phyloP scores from a whole-genome alignment of 1,139 yeast genomes.

The Blastobotrys apis region DNA sequence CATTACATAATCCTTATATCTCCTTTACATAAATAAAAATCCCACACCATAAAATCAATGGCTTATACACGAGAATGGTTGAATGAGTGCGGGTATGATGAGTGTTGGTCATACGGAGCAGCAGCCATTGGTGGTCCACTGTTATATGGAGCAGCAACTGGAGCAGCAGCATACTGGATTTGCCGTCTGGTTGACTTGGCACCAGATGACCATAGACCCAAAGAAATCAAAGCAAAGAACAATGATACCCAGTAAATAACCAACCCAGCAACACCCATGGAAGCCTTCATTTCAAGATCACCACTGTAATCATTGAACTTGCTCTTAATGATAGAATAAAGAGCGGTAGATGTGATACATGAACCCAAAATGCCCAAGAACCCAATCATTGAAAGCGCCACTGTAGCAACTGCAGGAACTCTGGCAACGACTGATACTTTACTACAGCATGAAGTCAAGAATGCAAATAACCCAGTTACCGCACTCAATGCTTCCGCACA shows the following conservation, averaged over 20 bases:
- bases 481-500: not conserved
- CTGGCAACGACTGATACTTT: slow-evolving; percentile 10
- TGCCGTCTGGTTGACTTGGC: slow-evolving; percentile 9
- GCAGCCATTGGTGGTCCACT: not conserved
- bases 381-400: not conserved
- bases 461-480: slow-evolving; percentile 7
- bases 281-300: slow-evolving; percentile 3
- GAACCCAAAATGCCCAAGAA: slow-evolving; percentile 3
- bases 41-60: too few species aligned
- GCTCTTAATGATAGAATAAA: slow-evolving; percentile 11
- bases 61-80: too few species aligned
- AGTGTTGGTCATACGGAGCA: too few species aligned
- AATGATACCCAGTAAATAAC: slow-evolving; percentile 10
- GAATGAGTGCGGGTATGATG: too few species aligned
- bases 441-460: slow-evolving; percentile 11
- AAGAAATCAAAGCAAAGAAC: not conserved
- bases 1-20: too few species aligned
- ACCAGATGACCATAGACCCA: slow-evolving; percentile 5
- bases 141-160: not conserved
- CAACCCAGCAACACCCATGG: slow-evolving; percentile 11
- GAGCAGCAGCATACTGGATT: slow-evolving; percentile 7
- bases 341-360: slow-evolving; percentile 8
- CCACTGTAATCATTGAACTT: slow-evolving; percentile 10
- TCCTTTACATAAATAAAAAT: too few species aligned
- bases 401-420: slow-evolving; percentile 9